phyloP scores from a whole-genome alignment of 176 grass and related monocot genomes.

The Bromus sterilis region DNA sequence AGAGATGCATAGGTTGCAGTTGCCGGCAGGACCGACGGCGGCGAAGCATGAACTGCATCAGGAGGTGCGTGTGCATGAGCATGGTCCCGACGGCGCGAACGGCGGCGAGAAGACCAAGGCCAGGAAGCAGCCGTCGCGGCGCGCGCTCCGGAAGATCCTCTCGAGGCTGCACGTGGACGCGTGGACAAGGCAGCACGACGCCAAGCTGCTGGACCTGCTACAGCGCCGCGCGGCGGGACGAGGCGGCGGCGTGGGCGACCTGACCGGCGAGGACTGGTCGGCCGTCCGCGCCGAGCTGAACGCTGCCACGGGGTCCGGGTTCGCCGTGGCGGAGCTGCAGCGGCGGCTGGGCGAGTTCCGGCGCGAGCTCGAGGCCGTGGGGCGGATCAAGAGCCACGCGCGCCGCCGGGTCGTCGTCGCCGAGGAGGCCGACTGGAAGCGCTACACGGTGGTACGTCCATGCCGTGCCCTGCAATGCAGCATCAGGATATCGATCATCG shows the following conservation, averaged over 20 bases:
- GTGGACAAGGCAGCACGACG: constrained; percentile 38
- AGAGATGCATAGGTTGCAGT: not conserved
- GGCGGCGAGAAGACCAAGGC: not conserved
- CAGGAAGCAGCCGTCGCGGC: constrained; percentile 28
- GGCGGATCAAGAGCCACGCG: constrained; percentile 20
- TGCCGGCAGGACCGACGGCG: not conserved
- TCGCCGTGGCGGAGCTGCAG: constrained; percentile 28
- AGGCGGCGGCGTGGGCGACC: not conserved
- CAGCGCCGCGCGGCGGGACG: not conserved
- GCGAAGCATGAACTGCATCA: not conserved
- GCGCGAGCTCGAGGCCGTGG: constrained; percentile 21
- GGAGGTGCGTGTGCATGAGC: not conserved
- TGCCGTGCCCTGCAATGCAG: not conserved
- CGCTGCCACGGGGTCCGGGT: constrained; percentile 15
- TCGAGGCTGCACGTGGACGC: constrained; percentile 29
- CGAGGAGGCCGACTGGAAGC: constrained; percentile 14
- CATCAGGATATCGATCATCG: not conserved
- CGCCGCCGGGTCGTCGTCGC: constrained; percentile 33
- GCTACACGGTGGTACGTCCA: constrained; percentile 23
- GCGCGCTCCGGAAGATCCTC: constrained; percentile 33
- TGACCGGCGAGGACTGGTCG: constrained; percentile 24
- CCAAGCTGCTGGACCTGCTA: constrained; percentile 33
- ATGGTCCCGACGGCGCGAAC: not conserved
- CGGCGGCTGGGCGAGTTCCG: constrained; percentile 18
- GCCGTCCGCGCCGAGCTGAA: constrained; percentile 21